phyloP scores from a whole-genome alignment of 2,329 filamentous ascomycete species.

The Botrytis hyacinthi region DNA sequence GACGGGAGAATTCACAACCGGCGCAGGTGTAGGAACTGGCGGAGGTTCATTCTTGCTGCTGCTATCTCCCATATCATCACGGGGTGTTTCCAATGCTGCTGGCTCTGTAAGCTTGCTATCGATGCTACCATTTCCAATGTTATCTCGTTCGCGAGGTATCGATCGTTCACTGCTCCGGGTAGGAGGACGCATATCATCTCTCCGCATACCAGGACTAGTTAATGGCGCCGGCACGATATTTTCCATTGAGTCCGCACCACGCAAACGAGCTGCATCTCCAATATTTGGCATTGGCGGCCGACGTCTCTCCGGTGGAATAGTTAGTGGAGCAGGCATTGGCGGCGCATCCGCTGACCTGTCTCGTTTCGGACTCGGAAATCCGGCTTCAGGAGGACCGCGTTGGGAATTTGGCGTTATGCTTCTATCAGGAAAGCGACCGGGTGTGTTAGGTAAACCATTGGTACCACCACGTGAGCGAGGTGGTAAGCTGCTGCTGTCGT shows the following conservation, averaged over 20 bases:
- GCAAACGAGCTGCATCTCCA: conserved; percentile 36
- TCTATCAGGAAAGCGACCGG: conserved; percentile 38
- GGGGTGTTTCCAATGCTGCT: conserved; percentile 10
- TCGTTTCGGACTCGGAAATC: conserved; percentile 26
- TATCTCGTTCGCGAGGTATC: conserved; percentile 27
- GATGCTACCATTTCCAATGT: conserved; percentile 13
- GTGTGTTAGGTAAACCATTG: conserved; percentile 33
- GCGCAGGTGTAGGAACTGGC: conserved; percentile 9
- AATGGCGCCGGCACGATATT: conserved; percentile 41
- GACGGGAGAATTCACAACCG: conserved; percentile 14
- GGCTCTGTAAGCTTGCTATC: conserved; percentile 4
- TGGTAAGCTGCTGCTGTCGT: conserved; percentile 34
- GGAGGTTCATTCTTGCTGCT: conserved; percentile 11
- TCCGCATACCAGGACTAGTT: conserved; percentile 39
- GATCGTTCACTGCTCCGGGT: conserved; percentile 38
- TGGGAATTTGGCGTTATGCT: conserved; percentile 34
- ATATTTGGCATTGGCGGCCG: conserved; percentile 38
- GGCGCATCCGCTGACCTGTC: conserved; percentile 31
- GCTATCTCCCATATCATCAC: not conserved
- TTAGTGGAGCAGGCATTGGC: conserved; percentile 35
- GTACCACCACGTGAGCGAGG: conserved; percentile 36
- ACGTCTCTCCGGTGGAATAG: conserved; percentile 37
- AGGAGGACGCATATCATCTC: conserved; percentile 39
- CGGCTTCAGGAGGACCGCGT: conserved; percentile 35
- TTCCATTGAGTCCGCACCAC: conserved; percentile 31